Evolutionary conservation across 2,329 filamentous ascomycete genomes (phyloP).

Genomic region (Aspergillus oerlinghausenensis): DNA sequence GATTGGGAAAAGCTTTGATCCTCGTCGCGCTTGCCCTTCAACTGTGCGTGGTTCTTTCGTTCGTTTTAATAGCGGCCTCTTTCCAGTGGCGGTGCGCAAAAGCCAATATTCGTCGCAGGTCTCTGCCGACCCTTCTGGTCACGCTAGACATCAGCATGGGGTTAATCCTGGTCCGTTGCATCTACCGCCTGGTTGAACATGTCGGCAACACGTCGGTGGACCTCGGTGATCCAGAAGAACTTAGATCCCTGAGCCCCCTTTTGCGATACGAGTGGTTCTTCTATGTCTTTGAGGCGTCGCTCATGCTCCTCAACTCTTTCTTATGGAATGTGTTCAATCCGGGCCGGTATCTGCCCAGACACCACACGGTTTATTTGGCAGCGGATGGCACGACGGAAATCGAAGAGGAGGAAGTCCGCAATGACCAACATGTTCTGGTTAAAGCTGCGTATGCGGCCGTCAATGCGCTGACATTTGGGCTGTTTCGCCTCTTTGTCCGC

Average conservation of each 20-base stretch:
- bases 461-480: neutral
- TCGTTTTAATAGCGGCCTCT: too few species aligned
- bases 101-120: too few species aligned
- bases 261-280: slow-evolving; percentile 58
- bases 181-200: slow-evolving; percentile 55
- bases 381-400: slow-evolving; percentile 31
- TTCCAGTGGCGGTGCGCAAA: too few species aligned
- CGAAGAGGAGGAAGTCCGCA: neutral
- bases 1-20: too few species aligned
- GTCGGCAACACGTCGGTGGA: slow-evolving; percentile 45
- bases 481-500: neutral
- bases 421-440: neutral
- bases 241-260: slow-evolving; percentile 39
- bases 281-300: slow-evolving; percentile 52
- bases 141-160: slow-evolving; percentile 49
- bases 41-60: too few species aligned
- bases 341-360: slow-evolving; percentile 46
- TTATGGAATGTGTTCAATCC: slow-evolving; percentile 52
- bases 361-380: slow-evolving; percentile 48
- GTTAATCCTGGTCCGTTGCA: slow-evolving; percentile 49
- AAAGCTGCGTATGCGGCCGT: neutral
- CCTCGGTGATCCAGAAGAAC: slow-evolving; percentile 22
- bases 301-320: slow-evolving; percentile 51
- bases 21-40: too few species aligned
- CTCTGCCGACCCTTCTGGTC: slow-evolving; percentile 23